Conservation (phyloP, 2,329 filamentous ascomycete species). For the Bipolaris oryzae region DNA sequence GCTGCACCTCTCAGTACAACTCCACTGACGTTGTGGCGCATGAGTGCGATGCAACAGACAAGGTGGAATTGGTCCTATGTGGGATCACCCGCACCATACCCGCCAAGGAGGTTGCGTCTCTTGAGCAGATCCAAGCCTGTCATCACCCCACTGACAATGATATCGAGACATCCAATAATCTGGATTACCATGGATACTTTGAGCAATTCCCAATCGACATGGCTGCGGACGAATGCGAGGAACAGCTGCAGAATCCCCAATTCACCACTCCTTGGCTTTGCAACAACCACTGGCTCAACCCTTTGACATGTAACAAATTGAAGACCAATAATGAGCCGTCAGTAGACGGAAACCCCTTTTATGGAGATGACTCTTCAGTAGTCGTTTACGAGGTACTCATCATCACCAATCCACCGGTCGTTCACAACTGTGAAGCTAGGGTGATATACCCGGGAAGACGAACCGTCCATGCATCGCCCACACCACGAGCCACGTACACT, state of each 20-base stretch:
- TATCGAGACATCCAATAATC: not conserved
- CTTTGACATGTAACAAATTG: no score
- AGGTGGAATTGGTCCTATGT: slow-evolving; percentile 36
- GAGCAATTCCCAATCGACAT: not conserved
- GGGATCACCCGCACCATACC: slow-evolving; percentile 19
- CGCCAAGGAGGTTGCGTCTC: slow-evolving; percentile 11
- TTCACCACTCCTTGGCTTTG: not conserved
- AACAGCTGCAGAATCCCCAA: not conserved
- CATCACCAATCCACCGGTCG: not conserved
- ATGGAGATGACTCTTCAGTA: not conserved
- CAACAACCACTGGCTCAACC: not conserved
- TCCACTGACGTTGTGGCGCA: slow-evolving; percentile 18
- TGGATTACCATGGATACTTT: not conserved
- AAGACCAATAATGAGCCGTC: not conserved
- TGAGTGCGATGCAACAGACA: slow-evolving; percentile 27
- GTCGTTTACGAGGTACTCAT: not conserved
- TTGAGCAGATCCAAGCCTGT: slow-evolving; percentile 19
- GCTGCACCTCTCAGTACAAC: slow-evolving; percentile 22
- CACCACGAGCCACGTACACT: not conserved
- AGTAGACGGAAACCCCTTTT: not conserved
- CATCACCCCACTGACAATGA: slow-evolving; percentile 10
- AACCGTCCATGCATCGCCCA: not conserved
- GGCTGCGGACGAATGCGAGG: not conserved
- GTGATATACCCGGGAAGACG: slow-evolving; percentile 9
- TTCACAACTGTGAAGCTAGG: slow-evolving; percentile 11